Conservation (phyloP, 2,329 filamentous ascomycete genomes). For the Ophiocordyceps sinensis region DNA sequence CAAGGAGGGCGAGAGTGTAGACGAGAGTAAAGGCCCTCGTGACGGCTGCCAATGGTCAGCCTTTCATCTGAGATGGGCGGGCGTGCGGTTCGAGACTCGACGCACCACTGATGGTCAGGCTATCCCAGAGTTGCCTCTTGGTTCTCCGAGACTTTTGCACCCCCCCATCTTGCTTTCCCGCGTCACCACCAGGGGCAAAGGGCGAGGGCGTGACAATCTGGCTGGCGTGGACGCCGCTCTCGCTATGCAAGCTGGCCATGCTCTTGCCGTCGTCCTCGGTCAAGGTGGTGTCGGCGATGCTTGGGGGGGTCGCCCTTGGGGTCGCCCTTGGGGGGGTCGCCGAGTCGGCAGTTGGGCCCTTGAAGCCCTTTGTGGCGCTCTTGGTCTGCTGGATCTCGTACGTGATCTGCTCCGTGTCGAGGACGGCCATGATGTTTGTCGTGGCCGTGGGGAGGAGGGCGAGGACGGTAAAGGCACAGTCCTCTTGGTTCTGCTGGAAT, state of each 20-base stretch:
- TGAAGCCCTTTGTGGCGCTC: slow-evolving; percentile 43
- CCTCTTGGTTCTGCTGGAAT: slow-evolving; percentile 98
- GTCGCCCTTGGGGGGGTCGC: slow-evolving; percentile 36
- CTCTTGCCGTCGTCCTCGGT: slow-evolving; percentile 76
- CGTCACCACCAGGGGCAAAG: slow-evolving; percentile 24
- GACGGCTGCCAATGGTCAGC: slow-evolving; percentile 39
- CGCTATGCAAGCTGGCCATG: slow-evolving; percentile 60
- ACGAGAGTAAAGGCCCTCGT: slow-evolving; percentile 82
- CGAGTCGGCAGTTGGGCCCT: slow-evolving; percentile 27
- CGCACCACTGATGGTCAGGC: slow-evolving; percentile 88
- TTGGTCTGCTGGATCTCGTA: slow-evolving; percentile 93
- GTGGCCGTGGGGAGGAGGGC: slow-evolving; percentile 85
- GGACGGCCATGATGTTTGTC: slow-evolving; percentile 70
- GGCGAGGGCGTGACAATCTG: slow-evolving; percentile 48
- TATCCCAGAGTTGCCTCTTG: slow-evolving; percentile 93
- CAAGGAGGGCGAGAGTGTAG: slow-evolving; percentile 80
- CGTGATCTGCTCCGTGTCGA: slow-evolving; percentile 86
- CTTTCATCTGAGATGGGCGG: neutral
- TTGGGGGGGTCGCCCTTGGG: slow-evolving; percentile 38
- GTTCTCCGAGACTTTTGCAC: slow-evolving; percentile 47
- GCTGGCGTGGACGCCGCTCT: slow-evolving; percentile 72
- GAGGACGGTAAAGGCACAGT: slow-evolving; percentile 96
- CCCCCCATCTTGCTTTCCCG: slow-evolving; percentile 22
- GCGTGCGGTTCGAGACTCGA: slow-evolving; percentile 5
- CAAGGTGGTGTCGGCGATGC: slow-evolving; percentile 54